Base-by-base conservation (phyloP, 2,329 filamentous ascomycete genomes). In the Ceratocystis cacaofunesta region DNA sequence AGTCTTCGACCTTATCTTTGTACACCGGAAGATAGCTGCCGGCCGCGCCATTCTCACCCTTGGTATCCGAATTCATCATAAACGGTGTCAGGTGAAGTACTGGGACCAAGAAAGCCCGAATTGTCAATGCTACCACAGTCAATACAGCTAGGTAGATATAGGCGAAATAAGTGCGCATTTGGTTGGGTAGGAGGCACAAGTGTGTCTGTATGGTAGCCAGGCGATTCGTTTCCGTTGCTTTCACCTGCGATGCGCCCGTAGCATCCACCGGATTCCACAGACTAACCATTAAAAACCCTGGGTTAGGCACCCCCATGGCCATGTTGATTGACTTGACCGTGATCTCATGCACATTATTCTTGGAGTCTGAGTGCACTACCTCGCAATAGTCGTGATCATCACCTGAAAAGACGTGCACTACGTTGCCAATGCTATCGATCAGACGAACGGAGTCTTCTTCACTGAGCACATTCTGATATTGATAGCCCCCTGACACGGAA, bases 321-420 rank as follows among this genome's bases (percentile, higher is more conserved):
- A 92, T 96, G 71, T 87, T 95, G 70, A 95, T 85, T 72, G 88
- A 92, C 77, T 99, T 99, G 70, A 97, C 91, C 0, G 94, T 99
- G 69, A 96, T 95, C 74, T 99, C 94, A 61, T 79, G 80, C 41
- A 87, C 83, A 30, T 80, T 82, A 43, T 80, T 81, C 68, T 85
- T 85, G 67, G 86, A 84, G 19, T 83, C 80, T 2, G 85, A 84
- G 74, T 99, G 94, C 0, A 86, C 80, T 5, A 97, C 77, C 71
- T 96, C 92, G 76, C 94, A 99, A 76, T 97, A 96, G 76, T 99
- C 94, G 76, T 99, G 94, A 72, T 99, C 94, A 71, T 99, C 94
- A 10, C 94, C 94, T 0, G 91, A 96, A 72, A 97, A 99, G 55
- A 92, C 88, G 69, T 94, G 88, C 2, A 84, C 80, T 12, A 97